These are phyloP conservation scores for Aspergillus fumigatus DNA, from an alignment of 2,329 filamentous ascomycete genomes.

Conservation along the genomic window DNA sequence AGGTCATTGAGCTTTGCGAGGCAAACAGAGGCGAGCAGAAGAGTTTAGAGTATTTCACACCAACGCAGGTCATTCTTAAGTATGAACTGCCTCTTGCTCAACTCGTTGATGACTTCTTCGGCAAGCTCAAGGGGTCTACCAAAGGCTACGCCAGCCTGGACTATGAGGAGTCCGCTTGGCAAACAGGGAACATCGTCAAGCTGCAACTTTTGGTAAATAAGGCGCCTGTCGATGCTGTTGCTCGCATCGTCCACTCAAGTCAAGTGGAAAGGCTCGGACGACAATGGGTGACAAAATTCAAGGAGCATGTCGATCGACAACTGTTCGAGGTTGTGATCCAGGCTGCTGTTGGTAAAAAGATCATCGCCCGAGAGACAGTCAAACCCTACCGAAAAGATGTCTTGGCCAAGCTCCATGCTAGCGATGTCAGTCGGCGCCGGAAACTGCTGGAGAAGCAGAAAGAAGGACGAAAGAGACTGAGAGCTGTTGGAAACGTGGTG, in stretches of 20 bases:
- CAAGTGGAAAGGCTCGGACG: slow-evolving; percentile 77
- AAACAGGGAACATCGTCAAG: slow-evolving; percentile 74
- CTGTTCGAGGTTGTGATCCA: slow-evolving; percentile 98
- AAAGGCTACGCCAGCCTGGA: slow-evolving; percentile 95
- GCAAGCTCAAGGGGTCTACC: slow-evolving; percentile 86
- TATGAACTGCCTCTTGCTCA: slow-evolving; percentile 86
- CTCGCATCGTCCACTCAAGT: slow-evolving; percentile 78
- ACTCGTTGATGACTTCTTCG: slow-evolving; percentile 94
- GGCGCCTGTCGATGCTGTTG: slow-evolving; percentile 85
- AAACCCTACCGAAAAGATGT: slow-evolving; percentile 98
- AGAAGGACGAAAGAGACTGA: slow-evolving; percentile 82
- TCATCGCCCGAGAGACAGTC: slow-evolving; percentile 88
- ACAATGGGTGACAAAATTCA: slow-evolving; percentile 92
- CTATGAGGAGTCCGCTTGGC: slow-evolving; percentile 93
- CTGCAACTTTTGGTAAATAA: slow-evolving; percentile 93
- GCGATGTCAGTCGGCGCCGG: slow-evolving; percentile 73
- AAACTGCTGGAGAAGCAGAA: slow-evolving; percentile 97
- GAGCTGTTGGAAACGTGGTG: slow-evolving; percentile 75
- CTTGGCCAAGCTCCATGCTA: slow-evolving; percentile 84
- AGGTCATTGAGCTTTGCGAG: slow-evolving; percentile 93
- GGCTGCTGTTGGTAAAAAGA: slow-evolving; percentile 73
- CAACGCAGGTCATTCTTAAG: slow-evolving; percentile 88
- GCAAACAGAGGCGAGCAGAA: slow-evolving; percentile 81
- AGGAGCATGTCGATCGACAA: slow-evolving; percentile 90
- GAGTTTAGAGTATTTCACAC: slow-evolving; percentile 84